Conservation (phyloP, 2,329 filamentous ascomycete genomes). For the Drechslerella dactyloides region DNA sequence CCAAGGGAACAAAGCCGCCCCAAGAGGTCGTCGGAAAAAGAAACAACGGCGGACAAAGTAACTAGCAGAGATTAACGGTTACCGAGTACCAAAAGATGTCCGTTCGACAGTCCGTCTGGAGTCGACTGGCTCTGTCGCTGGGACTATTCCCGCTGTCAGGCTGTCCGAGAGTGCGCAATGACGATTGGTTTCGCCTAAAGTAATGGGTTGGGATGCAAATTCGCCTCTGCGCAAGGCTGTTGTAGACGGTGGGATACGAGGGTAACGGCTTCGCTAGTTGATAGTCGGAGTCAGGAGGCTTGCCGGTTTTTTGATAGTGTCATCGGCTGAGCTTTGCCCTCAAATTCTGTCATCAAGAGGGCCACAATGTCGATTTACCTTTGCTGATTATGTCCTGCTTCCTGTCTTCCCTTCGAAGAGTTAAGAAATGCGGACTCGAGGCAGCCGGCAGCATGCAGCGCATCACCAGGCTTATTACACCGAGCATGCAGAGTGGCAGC, state of each 20-base stretch:
- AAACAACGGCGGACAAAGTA: background rate
- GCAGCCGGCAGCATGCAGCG: conserved; percentile 9
- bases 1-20: conserved; percentile 27
- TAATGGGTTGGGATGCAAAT: conserved; percentile 26
- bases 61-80: background rate
- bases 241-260: conserved; percentile 8
- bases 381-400: background rate
- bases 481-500: conserved; percentile 21
- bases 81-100: conserved; percentile 18
- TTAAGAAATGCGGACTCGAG: conserved; percentile 4
- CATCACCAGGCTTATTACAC: conserved; percentile 40
- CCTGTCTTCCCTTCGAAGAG: too few species aligned
- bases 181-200: conserved; percentile 47
- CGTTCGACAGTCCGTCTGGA: background rate
- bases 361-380: conserved; percentile 17
- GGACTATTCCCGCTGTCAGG: conserved; percentile 5
- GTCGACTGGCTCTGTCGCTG: background rate
- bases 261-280: conserved; percentile 17
- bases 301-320: conserved; percentile 20
- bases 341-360: conserved; percentile 8
- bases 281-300: conserved; percentile 24
- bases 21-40: conserved; percentile 26
- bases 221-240: conserved; percentile 31
- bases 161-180: conserved; percentile 23
- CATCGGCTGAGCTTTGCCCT: conserved; percentile 3